These are phyloP conservation scores for Rauvolfia tetraphylla DNA, from an alignment of 257 asterid genomes.

Conservation along the genomic window DNA sequence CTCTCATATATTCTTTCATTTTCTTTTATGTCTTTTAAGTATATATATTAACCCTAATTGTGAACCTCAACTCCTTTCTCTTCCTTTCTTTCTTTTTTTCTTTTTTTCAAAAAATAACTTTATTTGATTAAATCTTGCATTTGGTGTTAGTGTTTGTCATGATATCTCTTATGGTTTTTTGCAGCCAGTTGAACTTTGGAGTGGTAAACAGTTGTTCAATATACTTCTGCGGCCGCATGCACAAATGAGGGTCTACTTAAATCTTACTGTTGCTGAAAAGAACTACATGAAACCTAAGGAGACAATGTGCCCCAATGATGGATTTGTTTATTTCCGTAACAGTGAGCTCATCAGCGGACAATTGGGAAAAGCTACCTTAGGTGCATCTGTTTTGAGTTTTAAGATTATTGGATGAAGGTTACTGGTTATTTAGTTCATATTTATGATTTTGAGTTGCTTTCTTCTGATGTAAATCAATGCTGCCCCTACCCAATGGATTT, in stretches of 20 bases:
- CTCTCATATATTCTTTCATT: background rate
- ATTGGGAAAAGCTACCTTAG: slow-evolving; percentile 96
- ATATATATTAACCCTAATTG: background rate
- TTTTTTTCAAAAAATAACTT: no score
- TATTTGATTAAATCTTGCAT: background rate
- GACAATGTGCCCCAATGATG: slow-evolving; percentile 87
- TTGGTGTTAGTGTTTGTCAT: background rate
- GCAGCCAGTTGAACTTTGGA: slow-evolving; percentile 98
- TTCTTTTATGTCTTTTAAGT: background rate
- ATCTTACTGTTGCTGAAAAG: slow-evolving; percentile 82
- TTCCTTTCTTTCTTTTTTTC: no score
- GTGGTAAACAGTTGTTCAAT: slow-evolving; percentile 85
- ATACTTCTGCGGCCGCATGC: slow-evolving; percentile 77
- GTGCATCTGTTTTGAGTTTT: slow-evolving; percentile 38
- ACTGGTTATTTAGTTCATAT: background rate
- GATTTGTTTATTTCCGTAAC: slow-evolving; percentile 85
- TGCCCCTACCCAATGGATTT: background rate
- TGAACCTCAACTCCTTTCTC: background rate
- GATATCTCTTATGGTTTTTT: slow-evolving; percentile 12
- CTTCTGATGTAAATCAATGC: background rate
- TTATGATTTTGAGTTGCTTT: slow-evolving; percentile 1
- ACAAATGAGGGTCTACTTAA: slow-evolving; percentile 69
- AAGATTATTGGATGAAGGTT: no score
- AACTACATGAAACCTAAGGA: slow-evolving; percentile 40
- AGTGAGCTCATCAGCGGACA: slow-evolving; percentile 95